phyloP scores from a whole-genome alignment of 176 grass and related monocot species.

The Canna indica region DNA sequence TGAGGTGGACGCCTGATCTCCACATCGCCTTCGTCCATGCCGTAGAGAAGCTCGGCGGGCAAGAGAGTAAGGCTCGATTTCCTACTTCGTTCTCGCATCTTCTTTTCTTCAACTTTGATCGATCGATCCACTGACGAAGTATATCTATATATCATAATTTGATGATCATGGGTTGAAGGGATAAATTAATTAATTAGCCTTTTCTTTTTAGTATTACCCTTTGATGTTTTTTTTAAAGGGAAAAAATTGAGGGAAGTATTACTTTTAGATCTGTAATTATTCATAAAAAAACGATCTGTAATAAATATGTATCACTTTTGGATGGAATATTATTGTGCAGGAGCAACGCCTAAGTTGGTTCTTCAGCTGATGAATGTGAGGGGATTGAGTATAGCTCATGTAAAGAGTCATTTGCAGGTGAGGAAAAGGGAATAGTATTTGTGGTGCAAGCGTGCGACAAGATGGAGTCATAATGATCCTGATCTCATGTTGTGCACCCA shows the following conservation, averaged over 20 bases:
- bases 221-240: too few species aligned
- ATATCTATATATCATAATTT: too few species aligned
- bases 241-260: too few species aligned
- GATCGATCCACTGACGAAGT: neutral
- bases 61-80: slow-evolving; percentile 55
- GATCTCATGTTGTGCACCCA: neutral
- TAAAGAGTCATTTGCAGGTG: slow-evolving; percentile 98
- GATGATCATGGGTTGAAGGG: too few species aligned
- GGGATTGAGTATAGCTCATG: slow-evolving; percentile 89
- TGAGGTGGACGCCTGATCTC: slow-evolving; percentile 85
- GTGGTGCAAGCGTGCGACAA: neutral
- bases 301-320: neutral
- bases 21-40: slow-evolving; percentile 85
- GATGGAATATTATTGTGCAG: slow-evolving; percentile 24
- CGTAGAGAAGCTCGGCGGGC: slow-evolving; percentile 73
- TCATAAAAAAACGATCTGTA: neutral
- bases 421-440: neutral
- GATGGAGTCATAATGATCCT: neutral
- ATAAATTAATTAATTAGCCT: too few species aligned
- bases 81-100: neutral
- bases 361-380: slow-evolving; percentile 98
- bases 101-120: neutral
- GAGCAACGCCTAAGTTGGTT: slow-evolving; percentile 86
- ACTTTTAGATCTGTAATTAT: neutral
- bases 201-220: too few species aligned